A percentile compares a stretch with the other conserved stretches of the same genome.
Conservation (phyloP, 2,329 filamentous ascomycete genomes). For the Diaporthe sp. region DNA sequence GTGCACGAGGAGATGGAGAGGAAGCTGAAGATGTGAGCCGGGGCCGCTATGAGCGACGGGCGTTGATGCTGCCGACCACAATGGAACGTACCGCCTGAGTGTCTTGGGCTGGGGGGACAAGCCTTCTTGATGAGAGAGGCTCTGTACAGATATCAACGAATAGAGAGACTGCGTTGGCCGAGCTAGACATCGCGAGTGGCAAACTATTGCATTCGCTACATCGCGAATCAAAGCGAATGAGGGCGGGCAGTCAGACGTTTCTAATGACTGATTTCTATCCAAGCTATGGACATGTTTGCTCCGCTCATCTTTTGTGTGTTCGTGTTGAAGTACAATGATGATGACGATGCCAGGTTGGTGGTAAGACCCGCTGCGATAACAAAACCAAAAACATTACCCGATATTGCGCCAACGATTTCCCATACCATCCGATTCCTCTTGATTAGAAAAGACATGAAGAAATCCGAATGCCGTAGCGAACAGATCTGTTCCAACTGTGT, state of each 20-base stretch:
- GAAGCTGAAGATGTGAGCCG: conserved; percentile 80
- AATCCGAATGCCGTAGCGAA: conserved; percentile 25
- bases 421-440: conserved; percentile 30
- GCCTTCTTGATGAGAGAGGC: not conserved
- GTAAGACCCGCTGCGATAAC: conserved; percentile 30
- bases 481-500: conserved; percentile 12
- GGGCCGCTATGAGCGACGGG: not conserved
- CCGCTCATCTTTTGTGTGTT: conserved; percentile 32
- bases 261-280: conserved; percentile 39
- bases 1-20: conserved; percentile 96
- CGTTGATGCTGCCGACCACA: not conserved
- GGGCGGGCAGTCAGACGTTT: conserved; percentile 11
- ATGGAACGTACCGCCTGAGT: not conserved
- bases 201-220: not conserved
- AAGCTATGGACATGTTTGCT: conserved; percentile 38
- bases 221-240: not conserved
- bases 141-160: conserved; percentile 33
- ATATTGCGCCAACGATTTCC: conserved; percentile 37
- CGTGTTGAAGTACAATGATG: conserved; percentile 32
- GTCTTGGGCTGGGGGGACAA: not conserved
- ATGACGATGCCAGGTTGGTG: conserved; percentile 16
- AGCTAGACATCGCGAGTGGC: conserved; percentile 30
- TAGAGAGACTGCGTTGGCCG: conserved; percentile 9
- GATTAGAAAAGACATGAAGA: conserved; percentile 31
- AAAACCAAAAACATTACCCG: conserved; percentile 35